A percentile compares a stretch with the other conserved stretches of the same genome.
Evolutionary conservation across 768 basidiomycete genomes (phyloP).

Genomic region (Tulasnella sp.): DNA sequence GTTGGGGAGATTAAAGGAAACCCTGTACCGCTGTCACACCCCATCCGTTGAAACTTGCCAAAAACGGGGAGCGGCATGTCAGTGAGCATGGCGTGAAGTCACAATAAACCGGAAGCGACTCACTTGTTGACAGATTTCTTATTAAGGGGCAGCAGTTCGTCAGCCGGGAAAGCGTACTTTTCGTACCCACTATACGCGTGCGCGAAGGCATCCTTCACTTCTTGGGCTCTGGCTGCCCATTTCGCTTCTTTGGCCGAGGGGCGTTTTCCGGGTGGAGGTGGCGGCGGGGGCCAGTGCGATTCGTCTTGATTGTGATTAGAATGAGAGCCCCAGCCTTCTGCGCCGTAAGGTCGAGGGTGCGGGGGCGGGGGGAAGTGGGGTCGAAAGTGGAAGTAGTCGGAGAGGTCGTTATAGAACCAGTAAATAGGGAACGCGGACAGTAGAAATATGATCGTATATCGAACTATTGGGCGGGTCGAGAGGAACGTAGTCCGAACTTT

Average conservation of each 20-base stretch:
- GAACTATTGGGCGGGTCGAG: slow-evolving; percentile 13
- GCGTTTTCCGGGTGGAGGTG: not conserved
- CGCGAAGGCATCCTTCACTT: slow-evolving; percentile 39
- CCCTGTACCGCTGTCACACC: slow-evolving; percentile 58
- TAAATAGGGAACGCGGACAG: not conserved
- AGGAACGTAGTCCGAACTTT: slow-evolving; percentile 14
- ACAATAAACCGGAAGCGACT: not conserved
- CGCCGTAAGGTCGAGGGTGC: not conserved
- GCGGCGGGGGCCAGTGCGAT: not conserved
- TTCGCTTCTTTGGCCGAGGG: not conserved
- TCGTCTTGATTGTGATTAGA: not conserved
- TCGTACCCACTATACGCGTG: slow-evolving; percentile 40
- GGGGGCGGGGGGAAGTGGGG: slow-evolving; percentile 17
- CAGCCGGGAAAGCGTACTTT: slow-evolving; percentile 38
- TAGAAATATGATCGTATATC: slow-evolving; percentile 16
- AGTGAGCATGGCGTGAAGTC: not conserved
- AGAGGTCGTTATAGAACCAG: slow-evolving; percentile 1
- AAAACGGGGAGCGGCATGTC: not conserved
- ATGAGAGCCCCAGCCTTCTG: not conserved
- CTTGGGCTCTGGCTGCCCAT: slow-evolving; percentile 36
- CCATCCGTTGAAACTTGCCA: slow-evolving; percentile 62
- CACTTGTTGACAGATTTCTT: slow-evolving; percentile 35
- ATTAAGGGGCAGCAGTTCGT: slow-evolving; percentile 40
- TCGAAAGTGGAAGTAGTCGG: slow-evolving; percentile 1
- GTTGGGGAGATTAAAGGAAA: not conserved